Evolutionary conservation across 495 filamentous ascomycete genomes (phyloP).

Genomic region (Penicillium dipodomyicola): DNA sequence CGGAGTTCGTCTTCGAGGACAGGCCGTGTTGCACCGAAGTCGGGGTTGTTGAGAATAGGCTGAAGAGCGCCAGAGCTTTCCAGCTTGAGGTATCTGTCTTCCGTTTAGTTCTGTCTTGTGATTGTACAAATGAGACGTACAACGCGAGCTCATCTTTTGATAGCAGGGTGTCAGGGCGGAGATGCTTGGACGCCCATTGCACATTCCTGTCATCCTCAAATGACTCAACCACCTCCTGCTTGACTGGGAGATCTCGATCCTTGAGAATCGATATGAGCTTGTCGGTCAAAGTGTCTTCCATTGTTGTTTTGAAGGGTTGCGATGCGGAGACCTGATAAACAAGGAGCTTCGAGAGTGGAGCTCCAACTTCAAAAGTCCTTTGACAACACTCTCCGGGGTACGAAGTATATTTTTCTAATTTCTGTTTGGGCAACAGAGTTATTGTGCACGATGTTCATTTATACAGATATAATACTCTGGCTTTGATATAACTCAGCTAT

Average conservation of each 20-base stretch:
- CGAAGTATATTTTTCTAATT: background rate
- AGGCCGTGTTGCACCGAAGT: conserved; percentile 34
- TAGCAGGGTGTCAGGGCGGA: conserved; percentile 36
- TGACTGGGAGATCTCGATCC: conserved; percentile 30
- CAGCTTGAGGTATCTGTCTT: conserved; percentile 34
- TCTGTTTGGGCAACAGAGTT: background rate
- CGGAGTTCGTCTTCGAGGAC: conserved; percentile 43
- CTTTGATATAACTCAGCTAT: no score
- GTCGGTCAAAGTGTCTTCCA: conserved; percentile 12
- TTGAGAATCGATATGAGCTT: conserved; percentile 19
- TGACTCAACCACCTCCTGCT: conserved; percentile 30
- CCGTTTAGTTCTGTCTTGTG: conserved; percentile 6
- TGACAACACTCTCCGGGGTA: background rate
- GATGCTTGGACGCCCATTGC: conserved; percentile 37
- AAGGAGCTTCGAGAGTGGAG: conserved; percentile 3
- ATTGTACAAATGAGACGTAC: conserved; percentile 22
- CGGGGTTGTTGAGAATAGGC: conserved; percentile 27
- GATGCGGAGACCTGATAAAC: conserved; percentile 1
- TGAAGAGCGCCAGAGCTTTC: conserved; percentile 32
- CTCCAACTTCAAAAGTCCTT: background rate
- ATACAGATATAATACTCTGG: background rate
- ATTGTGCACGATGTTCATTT: background rate
- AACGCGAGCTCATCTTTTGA: conserved; percentile 42
- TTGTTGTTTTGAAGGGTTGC: background rate
- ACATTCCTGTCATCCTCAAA: conserved; percentile 28